Base-by-base conservation (phyloP, 2,329 filamentous ascomycete species). In the Dothiorella sarmentorum region DNA sequence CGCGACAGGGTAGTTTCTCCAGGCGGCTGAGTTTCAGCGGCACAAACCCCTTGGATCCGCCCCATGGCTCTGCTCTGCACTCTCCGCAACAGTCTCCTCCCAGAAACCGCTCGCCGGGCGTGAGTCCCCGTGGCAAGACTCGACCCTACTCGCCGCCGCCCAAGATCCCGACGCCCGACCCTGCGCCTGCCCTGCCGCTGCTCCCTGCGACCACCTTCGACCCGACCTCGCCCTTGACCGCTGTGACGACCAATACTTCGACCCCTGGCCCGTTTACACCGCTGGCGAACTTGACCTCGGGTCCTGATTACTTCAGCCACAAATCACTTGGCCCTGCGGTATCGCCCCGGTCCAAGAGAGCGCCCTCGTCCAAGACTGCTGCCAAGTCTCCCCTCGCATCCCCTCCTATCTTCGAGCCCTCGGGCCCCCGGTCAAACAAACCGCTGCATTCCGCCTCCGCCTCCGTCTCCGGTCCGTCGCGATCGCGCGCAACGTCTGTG, bases 251-350 rank as follows among this genome's bases (percentile, higher is more conserved):
- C 13, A 40, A 40, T 29, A 40, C 35, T 15, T 27, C 49, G 22
- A 40, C 24, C 31, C 27, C 33, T 37, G 56, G 67, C 58, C 64
- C 72, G 17, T 68, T 70, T 51, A 71, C 70, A 42, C 67, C 70
- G 40, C 67, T 59, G 47, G 64, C 69, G n/a, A 62, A 38, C 15
- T 20, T 51, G 20, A 27, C 64, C 55, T 65, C 69, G 26, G 57
- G 45, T 24, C 62, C 69, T 33, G 74, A 76, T 63, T 76, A 76
- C 65, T 76, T 76, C 67, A 71, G 64, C 58, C 64, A 67, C 31
- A 44, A 60, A 24, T 35, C 61, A 9, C 51, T 51, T 35, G 56
- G 29, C 56, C 67, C 69, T 55, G 66, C 66, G 7, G 66, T 69
- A 24, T 63, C 69, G 7, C 71, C 70, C 53, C 68, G 70, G 60